phyloP scores from a whole-genome alignment of 2,329 filamentous ascomycete species.

The Trichoderma simmonsii region DNA sequence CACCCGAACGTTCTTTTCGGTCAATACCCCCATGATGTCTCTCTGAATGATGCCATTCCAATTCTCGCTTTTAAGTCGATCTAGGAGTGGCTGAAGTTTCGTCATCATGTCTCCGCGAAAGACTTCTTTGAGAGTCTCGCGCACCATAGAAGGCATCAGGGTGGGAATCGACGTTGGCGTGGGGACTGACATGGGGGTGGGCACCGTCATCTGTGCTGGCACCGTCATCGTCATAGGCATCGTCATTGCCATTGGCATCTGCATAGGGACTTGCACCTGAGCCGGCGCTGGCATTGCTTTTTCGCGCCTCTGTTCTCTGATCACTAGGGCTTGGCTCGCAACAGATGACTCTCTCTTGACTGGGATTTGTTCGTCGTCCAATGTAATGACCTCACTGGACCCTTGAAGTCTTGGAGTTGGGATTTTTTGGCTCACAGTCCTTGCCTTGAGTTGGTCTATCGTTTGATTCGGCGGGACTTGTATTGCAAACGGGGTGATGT shows the following conservation, averaged over 20 bases:
- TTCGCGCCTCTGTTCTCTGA: no score
- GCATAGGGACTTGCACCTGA: not conserved
- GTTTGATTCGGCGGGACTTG: not conserved
- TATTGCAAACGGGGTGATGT: accelerated
- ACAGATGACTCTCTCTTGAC: no score
- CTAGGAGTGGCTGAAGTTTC: not conserved
- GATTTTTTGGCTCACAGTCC: no score
- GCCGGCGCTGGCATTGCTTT: no score
- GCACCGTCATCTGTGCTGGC: not conserved
- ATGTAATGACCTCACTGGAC: no score
- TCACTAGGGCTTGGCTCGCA: no score
- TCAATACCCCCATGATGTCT: not conserved
- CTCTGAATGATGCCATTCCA: not conserved
- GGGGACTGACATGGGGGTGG: not conserved
- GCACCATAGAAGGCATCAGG: accelerated
- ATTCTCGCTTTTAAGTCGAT: not conserved
- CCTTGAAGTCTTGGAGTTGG: no score
- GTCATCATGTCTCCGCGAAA: not conserved
- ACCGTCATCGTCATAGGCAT: no score
- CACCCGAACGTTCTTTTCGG: not conserved
- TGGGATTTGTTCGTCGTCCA: no score
- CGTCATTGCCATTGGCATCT: no score
- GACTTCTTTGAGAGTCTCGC: not conserved
- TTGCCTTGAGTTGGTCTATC: not conserved
- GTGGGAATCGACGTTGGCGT: not conserved